These are phyloP conservation scores for Ophiostoma pallidulum DNA, from an alignment of 2,329 filamentous ascomycete species.

Conservation along the genomic window DNA sequence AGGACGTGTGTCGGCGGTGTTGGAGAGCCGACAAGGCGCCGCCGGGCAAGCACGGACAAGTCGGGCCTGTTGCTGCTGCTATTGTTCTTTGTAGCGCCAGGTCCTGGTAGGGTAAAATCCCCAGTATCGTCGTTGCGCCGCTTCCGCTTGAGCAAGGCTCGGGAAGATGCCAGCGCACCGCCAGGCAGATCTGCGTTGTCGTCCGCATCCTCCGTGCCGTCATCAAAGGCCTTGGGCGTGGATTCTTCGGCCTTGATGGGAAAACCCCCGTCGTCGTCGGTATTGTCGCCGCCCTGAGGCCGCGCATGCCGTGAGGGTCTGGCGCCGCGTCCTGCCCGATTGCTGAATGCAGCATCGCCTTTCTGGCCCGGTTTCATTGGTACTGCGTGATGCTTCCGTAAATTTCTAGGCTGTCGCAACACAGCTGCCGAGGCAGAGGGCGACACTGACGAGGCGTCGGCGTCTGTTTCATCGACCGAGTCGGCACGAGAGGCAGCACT, in stretches of 20 bases:
- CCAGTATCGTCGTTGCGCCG: slow-evolving; percentile 33
- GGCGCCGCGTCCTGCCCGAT: slow-evolving; percentile 5
- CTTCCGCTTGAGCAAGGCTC: slow-evolving; percentile 50
- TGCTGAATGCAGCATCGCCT: not conserved
- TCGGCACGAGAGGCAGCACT: slow-evolving; percentile 25
- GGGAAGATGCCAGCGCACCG: slow-evolving; percentile 21
- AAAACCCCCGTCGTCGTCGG: not conserved
- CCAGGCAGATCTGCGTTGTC: slow-evolving; percentile 31
- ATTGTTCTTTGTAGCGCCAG: too few relatives aligned
- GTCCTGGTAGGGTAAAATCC: slow-evolving; percentile 3
- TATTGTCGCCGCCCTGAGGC: not conserved
- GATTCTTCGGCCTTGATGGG: slow-evolving; percentile 49
- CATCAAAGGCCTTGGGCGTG: slow-evolving; percentile 45
- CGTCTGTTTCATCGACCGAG: not conserved
- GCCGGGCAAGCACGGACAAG: slow-evolving; percentile 29
- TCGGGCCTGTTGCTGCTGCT: too few relatives aligned
- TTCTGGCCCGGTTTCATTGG: not conserved
- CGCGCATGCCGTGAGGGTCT: slow-evolving; percentile 3
- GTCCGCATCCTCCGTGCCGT: slow-evolving; percentile 45
- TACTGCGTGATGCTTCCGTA: slow-evolving; percentile 13
- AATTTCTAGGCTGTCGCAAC: not conserved
- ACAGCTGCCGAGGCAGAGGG: not conserved
- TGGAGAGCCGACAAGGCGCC: slow-evolving; percentile 27
- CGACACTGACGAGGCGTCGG: not conserved
- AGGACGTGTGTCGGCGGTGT: slow-evolving; percentile 57